phyloP scores from a whole-genome alignment of 495 filamentous ascomycete species.

The Rhypophila decipiens region DNA sequence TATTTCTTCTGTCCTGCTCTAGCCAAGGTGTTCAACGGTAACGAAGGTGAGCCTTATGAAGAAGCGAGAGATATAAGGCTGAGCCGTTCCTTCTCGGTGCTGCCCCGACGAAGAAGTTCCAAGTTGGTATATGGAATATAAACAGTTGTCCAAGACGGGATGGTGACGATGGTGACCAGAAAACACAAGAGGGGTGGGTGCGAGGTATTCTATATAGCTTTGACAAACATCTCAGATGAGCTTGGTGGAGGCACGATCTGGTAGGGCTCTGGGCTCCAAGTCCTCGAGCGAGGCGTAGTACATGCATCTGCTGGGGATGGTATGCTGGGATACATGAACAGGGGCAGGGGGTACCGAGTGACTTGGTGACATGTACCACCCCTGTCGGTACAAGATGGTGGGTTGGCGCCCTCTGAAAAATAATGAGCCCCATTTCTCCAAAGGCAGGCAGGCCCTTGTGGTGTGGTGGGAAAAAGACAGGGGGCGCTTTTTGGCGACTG shows the following conservation, averaged over 20 bases:
- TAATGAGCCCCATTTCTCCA: slow-evolving; percentile 13
- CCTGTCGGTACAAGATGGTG: slow-evolving; percentile 9
- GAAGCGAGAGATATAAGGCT: neutral
- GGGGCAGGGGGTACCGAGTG: slow-evolving; percentile 9
- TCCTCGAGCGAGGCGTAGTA: slow-evolving; percentile 25
- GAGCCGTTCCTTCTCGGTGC: neutral
- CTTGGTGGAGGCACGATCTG: slow-evolving; percentile 30
- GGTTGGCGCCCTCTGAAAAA: slow-evolving; percentile 22
- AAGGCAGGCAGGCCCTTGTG: slow-evolving; percentile 7
- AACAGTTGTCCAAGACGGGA: neutral
- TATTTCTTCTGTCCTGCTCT: neutral
- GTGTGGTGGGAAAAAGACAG: neutral
- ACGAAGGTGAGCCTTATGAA: neutral
- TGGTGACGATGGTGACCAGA: slow-evolving; percentile 8
- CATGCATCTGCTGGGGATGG: slow-evolving; percentile 21
- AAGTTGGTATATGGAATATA: neutral
- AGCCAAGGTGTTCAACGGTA: neutral
- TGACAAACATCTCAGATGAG: slow-evolving; percentile 17
- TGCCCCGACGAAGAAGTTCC: neutral
- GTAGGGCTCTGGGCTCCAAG: slow-evolving; percentile 17
- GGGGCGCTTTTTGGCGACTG: neutral
- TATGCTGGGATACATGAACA: slow-evolving; percentile 6
- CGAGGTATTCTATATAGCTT: slow-evolving; percentile 31
- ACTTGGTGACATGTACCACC: slow-evolving; percentile 15
- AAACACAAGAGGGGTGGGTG: slow-evolving; percentile 12